Evolutionary conservation across 2,329 filamentous ascomycete genomes (phyloP).

Genomic region (Pestalotiopsis sp.): DNA sequence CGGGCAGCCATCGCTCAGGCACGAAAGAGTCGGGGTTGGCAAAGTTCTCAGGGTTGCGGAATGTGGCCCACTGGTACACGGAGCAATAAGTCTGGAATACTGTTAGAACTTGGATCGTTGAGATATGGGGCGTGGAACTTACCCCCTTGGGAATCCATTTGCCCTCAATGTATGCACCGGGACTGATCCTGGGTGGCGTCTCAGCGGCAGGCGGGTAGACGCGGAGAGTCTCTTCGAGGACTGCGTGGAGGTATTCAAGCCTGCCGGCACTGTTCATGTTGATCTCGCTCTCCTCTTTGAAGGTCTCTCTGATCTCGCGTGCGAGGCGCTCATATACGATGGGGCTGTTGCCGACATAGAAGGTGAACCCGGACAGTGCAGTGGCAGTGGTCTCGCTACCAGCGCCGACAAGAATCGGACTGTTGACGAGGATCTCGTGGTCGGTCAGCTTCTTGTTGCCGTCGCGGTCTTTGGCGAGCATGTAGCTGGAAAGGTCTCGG

Average conservation of each 20-base stretch:
- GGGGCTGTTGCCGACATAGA: background rate
- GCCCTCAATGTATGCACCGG: background rate
- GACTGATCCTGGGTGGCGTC: background rate
- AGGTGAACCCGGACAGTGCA: background rate
- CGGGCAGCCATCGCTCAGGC: background rate
- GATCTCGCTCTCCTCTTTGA: background rate
- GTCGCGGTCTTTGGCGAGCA: background rate
- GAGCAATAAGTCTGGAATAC: background rate
- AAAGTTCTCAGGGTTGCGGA: background rate
- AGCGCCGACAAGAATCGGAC: background rate
- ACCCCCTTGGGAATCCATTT: conserved; percentile 1
- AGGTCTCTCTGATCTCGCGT: background rate
- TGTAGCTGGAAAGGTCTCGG: background rate
- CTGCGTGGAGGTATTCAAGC: background rate
- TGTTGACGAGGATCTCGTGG: background rate
- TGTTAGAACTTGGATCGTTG: background rate
- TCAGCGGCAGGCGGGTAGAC: background rate
- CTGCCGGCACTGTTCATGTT: background rate
- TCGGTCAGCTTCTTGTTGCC: background rate
- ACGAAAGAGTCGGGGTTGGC: background rate
- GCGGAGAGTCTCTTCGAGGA: background rate
- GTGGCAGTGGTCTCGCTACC: background rate
- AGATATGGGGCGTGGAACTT: background rate
- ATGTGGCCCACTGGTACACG: background rate
- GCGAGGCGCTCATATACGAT: too few species aligned